Base-by-base conservation (phyloP, 148 eudicot species). In the Hydrangea macrophylla region DNA sequence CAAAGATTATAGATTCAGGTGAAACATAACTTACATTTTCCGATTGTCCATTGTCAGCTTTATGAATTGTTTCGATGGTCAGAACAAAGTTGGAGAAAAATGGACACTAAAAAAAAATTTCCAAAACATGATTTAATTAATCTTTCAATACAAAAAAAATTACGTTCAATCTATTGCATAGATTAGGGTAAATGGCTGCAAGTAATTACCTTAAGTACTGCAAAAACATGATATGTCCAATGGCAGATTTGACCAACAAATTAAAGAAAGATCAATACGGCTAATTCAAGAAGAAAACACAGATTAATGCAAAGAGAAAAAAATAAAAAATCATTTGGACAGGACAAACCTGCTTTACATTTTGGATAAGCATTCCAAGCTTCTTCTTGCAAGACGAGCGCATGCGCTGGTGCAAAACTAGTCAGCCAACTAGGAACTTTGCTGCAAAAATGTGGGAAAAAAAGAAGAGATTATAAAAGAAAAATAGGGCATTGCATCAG, bases 311-410 rank as follows among this genome's bases (percentile, higher is more conserved):
- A 7, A 27, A 8, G 18, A n/a, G 45, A 56, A 12, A 71, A 7
- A 27, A 8, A 17, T 24, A 44, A 56, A 12, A 71, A 22, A 71
- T 28, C 33, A 24, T 9, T 18, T 18, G 44, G 10, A 54, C 17
- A 37, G 9, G 17, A 6, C 39, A 51, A 57, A 86, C 91, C 88
- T 85, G 93, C 78, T 83, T 81, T 83, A 76, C 90, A 85, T 81
- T 65, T 83, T 1, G 93, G 93, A 60, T 81, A 88, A 67, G 88
- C 88, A 78, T 81, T 85, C 93, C 93, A 88, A 32, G 90, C 82
- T 75, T 88, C 93, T 66, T 88, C 93, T 72, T 83, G 82, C 74
- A 88, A 23, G 36, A 81, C 69, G 36, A 88, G 90, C 25, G 93
- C 82, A 81, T 81, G 81, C 18, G 76, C 35, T 62, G 82, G 72